Conservation (phyloP, 2,329 filamentous ascomycete species). For the Botrytis fabae region DNA sequence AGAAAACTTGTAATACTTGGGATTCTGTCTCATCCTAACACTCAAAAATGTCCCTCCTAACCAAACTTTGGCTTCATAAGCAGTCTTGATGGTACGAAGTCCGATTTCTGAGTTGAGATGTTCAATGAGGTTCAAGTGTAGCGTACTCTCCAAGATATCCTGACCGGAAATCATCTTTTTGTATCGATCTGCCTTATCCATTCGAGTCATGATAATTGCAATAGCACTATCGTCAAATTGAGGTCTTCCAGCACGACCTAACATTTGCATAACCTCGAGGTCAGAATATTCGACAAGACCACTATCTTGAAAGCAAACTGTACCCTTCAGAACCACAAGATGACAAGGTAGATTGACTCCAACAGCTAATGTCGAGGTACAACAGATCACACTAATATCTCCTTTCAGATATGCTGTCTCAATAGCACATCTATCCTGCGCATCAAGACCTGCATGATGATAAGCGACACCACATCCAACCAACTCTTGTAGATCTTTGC, state of each 20-base stretch:
- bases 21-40: constrained; percentile 71
- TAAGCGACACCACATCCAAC: constrained; percentile 66
- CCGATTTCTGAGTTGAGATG: constrained; percentile 84
- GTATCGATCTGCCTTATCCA: constrained; percentile 64
- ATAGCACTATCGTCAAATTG: constrained; percentile 77
- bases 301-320: constrained; percentile 63
- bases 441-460: constrained; percentile 75
- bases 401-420: constrained; percentile 69
- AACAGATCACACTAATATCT: constrained; percentile 79
- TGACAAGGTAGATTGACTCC: constrained; percentile 84
- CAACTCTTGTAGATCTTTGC: constrained; percentile 58
- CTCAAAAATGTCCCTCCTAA: constrained; percentile 76
- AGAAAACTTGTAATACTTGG: constrained; percentile 66
- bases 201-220: constrained; percentile 76
- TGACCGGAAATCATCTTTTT: constrained; percentile 72
- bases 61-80: constrained; percentile 70
- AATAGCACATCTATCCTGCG: constrained; percentile 62
- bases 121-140: constrained; percentile 78
- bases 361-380: constrained; percentile 81
- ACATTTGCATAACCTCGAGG: constrained; percentile 87
- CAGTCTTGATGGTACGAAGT: constrained; percentile 67
- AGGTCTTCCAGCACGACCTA: constrained; percentile 78
- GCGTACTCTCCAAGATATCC: constrained; percentile 72
- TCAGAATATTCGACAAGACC: constrained; percentile 72
- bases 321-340: constrained; percentile 81